A percentile compares a stretch with the other conserved stretches of the same genome.
Conservation (phyloP, 768 basidiomycete species). For the Cystofilobasidium bisporidii region DNA sequence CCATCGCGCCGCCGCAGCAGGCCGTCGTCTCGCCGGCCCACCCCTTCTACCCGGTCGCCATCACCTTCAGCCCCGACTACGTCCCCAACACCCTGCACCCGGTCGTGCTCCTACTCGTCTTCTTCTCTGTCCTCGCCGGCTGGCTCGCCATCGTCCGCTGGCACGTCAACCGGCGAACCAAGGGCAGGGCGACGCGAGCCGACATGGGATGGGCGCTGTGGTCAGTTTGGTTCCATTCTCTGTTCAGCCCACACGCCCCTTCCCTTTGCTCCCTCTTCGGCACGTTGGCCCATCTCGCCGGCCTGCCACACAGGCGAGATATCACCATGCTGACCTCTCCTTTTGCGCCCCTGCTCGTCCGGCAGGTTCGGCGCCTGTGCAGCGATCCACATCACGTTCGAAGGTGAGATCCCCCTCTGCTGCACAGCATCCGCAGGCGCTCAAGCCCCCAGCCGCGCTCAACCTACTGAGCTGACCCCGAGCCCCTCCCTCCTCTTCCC, state of each 20-base stretch:
- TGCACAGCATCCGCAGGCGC: no score
- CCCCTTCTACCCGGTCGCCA: slow-evolving; percentile 24
- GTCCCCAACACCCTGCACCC: slow-evolving; percentile 21
- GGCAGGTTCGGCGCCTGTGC: slow-evolving; percentile 15
- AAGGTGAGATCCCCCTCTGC: slow-evolving; percentile 24
- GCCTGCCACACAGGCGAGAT: background rate
- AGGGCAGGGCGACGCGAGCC: background rate
- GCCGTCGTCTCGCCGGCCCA: slow-evolving; percentile 2
- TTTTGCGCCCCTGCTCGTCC: background rate
- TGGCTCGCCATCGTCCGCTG: slow-evolving; percentile 4
- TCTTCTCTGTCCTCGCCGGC: slow-evolving; percentile 17
- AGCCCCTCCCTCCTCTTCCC: no score
- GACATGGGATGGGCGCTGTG: slow-evolving; percentile 1
- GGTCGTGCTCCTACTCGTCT: slow-evolving; percentile 19
- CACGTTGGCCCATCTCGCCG: no score
- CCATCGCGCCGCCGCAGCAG: background rate
- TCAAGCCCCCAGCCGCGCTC: no score
- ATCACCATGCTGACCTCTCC: background rate
- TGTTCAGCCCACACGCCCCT: background rate
- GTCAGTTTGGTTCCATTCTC: background rate
- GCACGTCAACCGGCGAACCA: background rate
- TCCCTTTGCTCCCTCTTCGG: background rate
- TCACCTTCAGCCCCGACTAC: slow-evolving; percentile 11
- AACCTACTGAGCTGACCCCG: no score
- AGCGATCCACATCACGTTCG: slow-evolving; percentile 23